Percentiles rank a stretch among this genome's conserved stretches.
phyloP scores from a whole-genome alignment of 2,329 filamentous ascomycete genomes.

The Phyllosticta citrichinensis region DNA sequence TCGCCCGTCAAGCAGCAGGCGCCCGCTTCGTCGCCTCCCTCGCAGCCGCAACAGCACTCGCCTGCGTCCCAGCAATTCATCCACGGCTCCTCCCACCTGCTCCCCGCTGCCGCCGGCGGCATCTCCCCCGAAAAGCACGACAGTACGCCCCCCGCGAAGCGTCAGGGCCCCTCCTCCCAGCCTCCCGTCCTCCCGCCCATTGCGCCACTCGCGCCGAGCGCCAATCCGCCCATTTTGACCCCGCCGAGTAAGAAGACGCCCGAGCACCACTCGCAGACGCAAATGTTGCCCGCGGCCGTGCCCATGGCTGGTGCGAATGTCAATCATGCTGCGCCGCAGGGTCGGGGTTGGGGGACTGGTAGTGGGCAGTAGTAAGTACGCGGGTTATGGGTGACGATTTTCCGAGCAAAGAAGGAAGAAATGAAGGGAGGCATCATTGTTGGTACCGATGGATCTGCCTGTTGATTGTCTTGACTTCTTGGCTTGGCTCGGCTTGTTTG shows the following conservation, averaged over 20 bases:
- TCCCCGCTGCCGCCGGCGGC: constrained; percentile 29
- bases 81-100: constrained; percentile 17
- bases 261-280: constrained; percentile 12
- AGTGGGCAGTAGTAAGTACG: too few species aligned
- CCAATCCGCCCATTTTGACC: constrained; percentile 47
- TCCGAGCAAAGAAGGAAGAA: too few species aligned
- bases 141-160: constrained; percentile 22
- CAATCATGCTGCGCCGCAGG: too few species aligned
- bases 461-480: too few species aligned
- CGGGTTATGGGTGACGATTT: too few species aligned
- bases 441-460: too few species aligned
- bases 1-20: constrained; percentile 27
- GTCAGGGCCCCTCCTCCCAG: constrained; percentile 22
- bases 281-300: background rate
- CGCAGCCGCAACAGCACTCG: constrained; percentile 17
- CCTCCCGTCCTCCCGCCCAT: constrained; percentile 47
- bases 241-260: constrained; percentile 48
- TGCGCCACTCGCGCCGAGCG: constrained; percentile 48
- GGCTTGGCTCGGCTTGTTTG: too few species aligned
- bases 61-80: constrained; percentile 20
- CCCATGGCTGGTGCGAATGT: too few species aligned
- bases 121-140: constrained; percentile 39
- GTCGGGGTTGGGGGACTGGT: too few species aligned
- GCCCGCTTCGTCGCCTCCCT: constrained; percentile 22
- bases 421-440: too few species aligned